A percentile compares a stretch with the other conserved stretches of the same genome.
phyloP scores from a whole-genome alignment of 2,329 filamentous ascomycete species.

The Zasmidium cellare region DNA sequence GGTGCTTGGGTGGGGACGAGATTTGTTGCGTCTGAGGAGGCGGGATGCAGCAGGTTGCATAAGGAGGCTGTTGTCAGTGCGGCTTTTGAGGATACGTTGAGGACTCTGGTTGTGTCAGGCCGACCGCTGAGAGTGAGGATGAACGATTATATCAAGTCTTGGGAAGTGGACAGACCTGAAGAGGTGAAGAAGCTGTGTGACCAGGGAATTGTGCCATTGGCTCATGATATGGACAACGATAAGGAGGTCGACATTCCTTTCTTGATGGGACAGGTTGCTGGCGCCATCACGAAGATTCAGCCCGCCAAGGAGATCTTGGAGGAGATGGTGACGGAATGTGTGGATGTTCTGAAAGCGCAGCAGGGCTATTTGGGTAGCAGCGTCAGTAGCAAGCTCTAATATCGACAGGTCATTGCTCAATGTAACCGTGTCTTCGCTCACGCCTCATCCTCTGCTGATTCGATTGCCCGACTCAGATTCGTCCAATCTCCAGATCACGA shows the following conservation, averaged over 20 bases:
- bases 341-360: constrained; percentile 64
- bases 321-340: constrained; percentile 82
- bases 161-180: constrained; percentile 70
- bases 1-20: constrained; percentile 95
- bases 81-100: constrained; percentile 73
- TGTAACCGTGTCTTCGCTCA: no score
- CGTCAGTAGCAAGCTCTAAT: constrained; percentile 10
- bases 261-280: constrained; percentile 92
- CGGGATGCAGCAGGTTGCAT: constrained; percentile 76
- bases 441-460: no score
- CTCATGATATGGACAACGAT: constrained; percentile 75
- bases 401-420: neutral
- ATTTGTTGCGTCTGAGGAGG: constrained; percentile 82
- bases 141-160: constrained; percentile 79
- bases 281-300: constrained; percentile 72
- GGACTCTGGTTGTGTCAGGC: constrained; percentile 80
- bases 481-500: no score
- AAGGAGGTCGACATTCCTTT: constrained; percentile 83
- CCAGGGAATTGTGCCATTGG: constrained; percentile 75
- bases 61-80: constrained; percentile 83
- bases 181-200: constrained; percentile 75
- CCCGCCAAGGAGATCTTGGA: constrained; percentile 82
- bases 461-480: no score
- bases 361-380: constrained; percentile 56
- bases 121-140: constrained; percentile 76